A percentile compares a stretch with the other conserved stretches of the same genome.
phyloP scores from a whole-genome alignment of 257 asterid species.

The Fraxinus americana region DNA sequence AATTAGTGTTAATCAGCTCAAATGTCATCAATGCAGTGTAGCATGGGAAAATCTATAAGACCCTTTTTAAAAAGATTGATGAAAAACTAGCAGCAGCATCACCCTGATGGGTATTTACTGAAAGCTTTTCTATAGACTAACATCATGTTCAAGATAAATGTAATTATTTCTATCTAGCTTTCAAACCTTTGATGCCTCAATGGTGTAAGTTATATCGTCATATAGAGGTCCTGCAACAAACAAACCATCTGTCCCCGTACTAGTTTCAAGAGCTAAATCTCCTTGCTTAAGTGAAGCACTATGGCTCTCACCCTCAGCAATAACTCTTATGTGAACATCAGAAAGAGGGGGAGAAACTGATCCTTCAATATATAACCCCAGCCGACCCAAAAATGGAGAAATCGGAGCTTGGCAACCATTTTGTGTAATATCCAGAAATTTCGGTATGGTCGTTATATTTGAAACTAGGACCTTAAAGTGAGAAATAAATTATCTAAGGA shows the following conservation, averaged over 20 bases:
- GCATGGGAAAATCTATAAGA: not conserved
- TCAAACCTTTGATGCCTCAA: slow-evolving; percentile 90
- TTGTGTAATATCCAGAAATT: no score
- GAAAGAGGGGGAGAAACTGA: slow-evolving; percentile 90
- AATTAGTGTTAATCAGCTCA: not conserved
- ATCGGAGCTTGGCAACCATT: slow-evolving; percentile 85
- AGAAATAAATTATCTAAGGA: no score
- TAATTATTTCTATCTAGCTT: slow-evolving; percentile 19
- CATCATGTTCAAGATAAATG: slow-evolving; percentile 12
- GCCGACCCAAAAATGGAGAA: slow-evolving; percentile 76
- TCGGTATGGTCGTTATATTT: no score
- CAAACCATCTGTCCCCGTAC: slow-evolving; percentile 69
- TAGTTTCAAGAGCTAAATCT: slow-evolving; percentile 66
- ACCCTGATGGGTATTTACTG: slow-evolving; percentile 6
- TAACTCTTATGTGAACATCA: slow-evolving; percentile 65
- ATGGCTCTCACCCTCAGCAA: slow-evolving; percentile 66
- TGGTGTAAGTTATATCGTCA: slow-evolving; percentile 71
- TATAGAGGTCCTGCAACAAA: slow-evolving; percentile 91
- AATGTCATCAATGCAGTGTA: not conserved
- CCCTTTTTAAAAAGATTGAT: not conserved
- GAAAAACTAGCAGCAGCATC: not conserved
- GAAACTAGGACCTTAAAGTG: no score
- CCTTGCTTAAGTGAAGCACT: slow-evolving; percentile 69
- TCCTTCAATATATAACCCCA: slow-evolving; percentile 89
- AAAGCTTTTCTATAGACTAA: slow-evolving; percentile 18